Base-by-base conservation (phyloP, 1,139 yeast genomes). In the Diutina sp. region DNA sequence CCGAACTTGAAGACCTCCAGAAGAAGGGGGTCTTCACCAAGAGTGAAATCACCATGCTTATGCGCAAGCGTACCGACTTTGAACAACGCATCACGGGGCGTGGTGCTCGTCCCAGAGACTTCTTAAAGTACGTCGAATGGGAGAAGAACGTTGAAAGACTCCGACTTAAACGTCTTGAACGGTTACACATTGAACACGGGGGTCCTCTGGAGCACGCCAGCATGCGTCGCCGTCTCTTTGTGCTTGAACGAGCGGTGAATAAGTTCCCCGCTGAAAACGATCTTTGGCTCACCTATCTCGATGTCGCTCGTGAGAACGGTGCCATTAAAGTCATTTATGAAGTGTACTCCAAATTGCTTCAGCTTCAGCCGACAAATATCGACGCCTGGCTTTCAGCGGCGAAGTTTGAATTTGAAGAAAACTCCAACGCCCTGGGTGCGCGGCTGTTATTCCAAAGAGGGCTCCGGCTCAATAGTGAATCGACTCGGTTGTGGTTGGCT, bases 301-400 rank as follows among this genome's bases (percentile, higher is more conserved):
- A 76, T 58, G 90, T 76, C 69, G 90, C 96, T 46, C 87, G 88
- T 67, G 71, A 76, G 45, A 79, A 83, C 59, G 89, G 90, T 28
- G 85, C 96, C 18, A 82, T 86, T 60, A 86, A 87, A 63, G 85
- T 85, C 53, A 82, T 90, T n/a, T 90, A 89, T 67, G 84, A 83
- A 62, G 84, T 90, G 7, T 90, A 90, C 67, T 84, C 95, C 2
- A 80, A 83, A 59, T 75, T 93, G 63, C 76, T 95, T 63, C 90
- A 86, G 69, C 73, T 90, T 61, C 98, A 93, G 66, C 98, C 99
- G n/a, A 80, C 89, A 57, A 88, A 90, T 65, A 81, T 90, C 1
- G 86, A 85, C 63, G 88, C 95, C 14, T 95, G 99, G 99, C 81
- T 93, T 56, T 82, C 90, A 65, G 97, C 97, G 29, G 97, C 98